Evolutionary conservation across 345 rosid species (phyloP).

Genomic region (Lagerstroemia speciosa): DNA sequence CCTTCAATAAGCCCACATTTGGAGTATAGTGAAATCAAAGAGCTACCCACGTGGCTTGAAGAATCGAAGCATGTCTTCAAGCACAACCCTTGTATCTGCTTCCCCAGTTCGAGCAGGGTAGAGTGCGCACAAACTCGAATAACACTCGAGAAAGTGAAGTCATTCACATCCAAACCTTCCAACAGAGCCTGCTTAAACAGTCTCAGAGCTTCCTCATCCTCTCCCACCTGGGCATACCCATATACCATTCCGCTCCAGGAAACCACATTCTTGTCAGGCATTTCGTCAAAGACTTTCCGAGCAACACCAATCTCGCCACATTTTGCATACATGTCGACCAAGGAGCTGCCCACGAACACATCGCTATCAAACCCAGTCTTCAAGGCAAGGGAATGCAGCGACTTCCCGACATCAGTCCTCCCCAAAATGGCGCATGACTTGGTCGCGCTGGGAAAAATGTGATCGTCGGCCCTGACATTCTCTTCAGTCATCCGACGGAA

Average conservation of each 20-base stretch:
- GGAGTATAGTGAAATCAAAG: conserved; percentile 72
- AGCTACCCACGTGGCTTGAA: conserved; percentile 66
- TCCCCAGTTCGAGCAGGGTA: conserved; percentile 74
- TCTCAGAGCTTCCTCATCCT: conserved; percentile 54
- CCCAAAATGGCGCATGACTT: conserved; percentile 68
- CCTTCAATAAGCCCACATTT: conserved; percentile 66
- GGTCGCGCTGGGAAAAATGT: conserved; percentile 62
- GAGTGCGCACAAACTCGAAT: conserved; percentile 64
- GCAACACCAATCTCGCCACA: conserved; percentile 53
- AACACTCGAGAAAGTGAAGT: conserved; percentile 72
- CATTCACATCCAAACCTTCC: conserved; percentile 56
- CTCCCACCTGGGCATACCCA: conserved; percentile 71
- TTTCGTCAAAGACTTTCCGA: conserved; percentile 66
- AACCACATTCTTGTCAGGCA: conserved; percentile 77
- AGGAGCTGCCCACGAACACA: conserved; percentile 75
- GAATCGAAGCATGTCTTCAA: conserved; percentile 60
- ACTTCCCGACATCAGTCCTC: conserved; percentile 45
- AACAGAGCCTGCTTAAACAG: conserved; percentile 58
- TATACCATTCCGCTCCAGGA: conserved; percentile 94
- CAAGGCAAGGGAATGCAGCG: conserved; percentile 46
- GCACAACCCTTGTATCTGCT: conserved; percentile 73
- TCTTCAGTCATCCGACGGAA: conserved; percentile 48
- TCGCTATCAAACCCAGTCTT: conserved; percentile 58
- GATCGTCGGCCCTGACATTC: conserved; percentile 54
- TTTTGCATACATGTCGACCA: conserved; percentile 79